A percentile compares a stretch with the other conserved stretches of the same genome.
These are phyloP conservation scores for Articulospora tetracladia DNA, from an alignment of 495 filamentous ascomycete species.

Conservation along the genomic window DNA sequence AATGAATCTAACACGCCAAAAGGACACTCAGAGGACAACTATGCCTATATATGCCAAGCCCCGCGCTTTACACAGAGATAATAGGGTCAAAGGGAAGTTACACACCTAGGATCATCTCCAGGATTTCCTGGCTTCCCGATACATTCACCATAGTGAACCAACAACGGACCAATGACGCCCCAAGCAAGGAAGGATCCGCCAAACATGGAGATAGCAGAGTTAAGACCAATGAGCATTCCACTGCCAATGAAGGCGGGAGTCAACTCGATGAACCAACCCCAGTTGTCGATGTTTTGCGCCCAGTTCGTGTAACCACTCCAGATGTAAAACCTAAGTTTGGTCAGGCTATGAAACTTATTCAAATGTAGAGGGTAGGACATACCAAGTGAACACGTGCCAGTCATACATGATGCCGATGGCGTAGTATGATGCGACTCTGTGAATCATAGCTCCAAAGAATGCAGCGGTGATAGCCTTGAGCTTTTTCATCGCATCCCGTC, in stretches of 20 bases:
- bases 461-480: conserved; percentile 49
- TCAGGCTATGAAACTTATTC: background rate
- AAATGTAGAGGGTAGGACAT: background rate
- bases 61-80: too few species aligned
- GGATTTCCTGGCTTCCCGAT: conserved; percentile 37
- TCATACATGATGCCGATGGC: conserved; percentile 61
- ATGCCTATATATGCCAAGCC: too few species aligned
- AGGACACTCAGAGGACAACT: too few species aligned
- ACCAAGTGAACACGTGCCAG: conserved; percentile 46
- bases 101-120: conserved; percentile 37
- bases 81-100: too few species aligned
- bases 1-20: too few species aligned
- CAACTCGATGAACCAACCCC: conserved; percentile 63
- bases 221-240: conserved; percentile 63
- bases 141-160: conserved; percentile 52
- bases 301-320: conserved; percentile 54
- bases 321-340: conserved; percentile 58
- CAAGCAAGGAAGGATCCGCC: conserved; percentile 56
- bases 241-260: conserved; percentile 65
- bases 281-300: conserved; percentile 57
- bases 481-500: conserved; percentile 51
- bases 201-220: conserved; percentile 61
- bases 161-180: conserved; percentile 60
- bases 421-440: conserved; percentile 58
- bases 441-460: conserved; percentile 46